Conservation (phyloP, 2,329 filamentous ascomycete genomes). For the Metarhizium album region DNA sequence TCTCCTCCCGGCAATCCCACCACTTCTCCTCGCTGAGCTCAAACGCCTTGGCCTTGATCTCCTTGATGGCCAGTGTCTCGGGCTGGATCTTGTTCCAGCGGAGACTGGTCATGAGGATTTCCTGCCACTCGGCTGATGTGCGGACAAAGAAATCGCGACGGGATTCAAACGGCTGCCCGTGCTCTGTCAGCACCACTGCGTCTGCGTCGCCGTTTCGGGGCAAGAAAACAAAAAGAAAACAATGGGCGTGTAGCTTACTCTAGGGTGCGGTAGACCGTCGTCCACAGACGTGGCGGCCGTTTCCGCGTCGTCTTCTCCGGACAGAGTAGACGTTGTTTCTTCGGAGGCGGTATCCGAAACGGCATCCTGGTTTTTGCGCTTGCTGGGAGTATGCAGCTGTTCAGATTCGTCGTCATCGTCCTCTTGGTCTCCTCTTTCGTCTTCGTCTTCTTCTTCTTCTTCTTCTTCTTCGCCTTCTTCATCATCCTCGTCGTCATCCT, state of each 20-base stretch:
- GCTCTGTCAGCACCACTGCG: slow-evolving; percentile 13
- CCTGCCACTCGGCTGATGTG: slow-evolving; percentile 85
- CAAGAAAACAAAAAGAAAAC: background rate
- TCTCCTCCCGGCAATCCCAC: slow-evolving; percentile 97
- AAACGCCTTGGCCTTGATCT: slow-evolving; percentile 85
- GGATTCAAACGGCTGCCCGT: slow-evolving; percentile 74
- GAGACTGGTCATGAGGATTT: slow-evolving; percentile 65
- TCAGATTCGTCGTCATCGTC: slow-evolving; percentile 32
- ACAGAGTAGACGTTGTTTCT: slow-evolving; percentile 19
- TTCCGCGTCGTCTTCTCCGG: slow-evolving; percentile 37
- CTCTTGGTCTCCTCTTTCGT: slow-evolving; percentile 50
- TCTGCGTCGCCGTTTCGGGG: too few relatives aligned
- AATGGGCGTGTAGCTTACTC: slow-evolving; percentile 28
- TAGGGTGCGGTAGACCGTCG: slow-evolving; percentile 64
- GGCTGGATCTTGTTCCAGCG: slow-evolving; percentile 56
- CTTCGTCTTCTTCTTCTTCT: slow-evolving; percentile 45
- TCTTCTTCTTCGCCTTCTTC: slow-evolving; percentile 1
- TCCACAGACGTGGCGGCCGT: slow-evolving; percentile 44
- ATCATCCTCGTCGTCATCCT: slow-evolving; percentile 11
- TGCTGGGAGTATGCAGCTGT: slow-evolving; percentile 39
- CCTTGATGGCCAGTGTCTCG: slow-evolving; percentile 68
- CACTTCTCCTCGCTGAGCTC: slow-evolving; percentile 90
- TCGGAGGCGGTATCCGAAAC: slow-evolving; percentile 28
- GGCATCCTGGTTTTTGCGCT: slow-evolving; percentile 45
- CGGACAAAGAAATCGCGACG: slow-evolving; percentile 86